These are phyloP conservation scores for Bipolaris zeicola DNA, from an alignment of 2,329 filamentous ascomycete genomes.

Conservation along the genomic window DNA sequence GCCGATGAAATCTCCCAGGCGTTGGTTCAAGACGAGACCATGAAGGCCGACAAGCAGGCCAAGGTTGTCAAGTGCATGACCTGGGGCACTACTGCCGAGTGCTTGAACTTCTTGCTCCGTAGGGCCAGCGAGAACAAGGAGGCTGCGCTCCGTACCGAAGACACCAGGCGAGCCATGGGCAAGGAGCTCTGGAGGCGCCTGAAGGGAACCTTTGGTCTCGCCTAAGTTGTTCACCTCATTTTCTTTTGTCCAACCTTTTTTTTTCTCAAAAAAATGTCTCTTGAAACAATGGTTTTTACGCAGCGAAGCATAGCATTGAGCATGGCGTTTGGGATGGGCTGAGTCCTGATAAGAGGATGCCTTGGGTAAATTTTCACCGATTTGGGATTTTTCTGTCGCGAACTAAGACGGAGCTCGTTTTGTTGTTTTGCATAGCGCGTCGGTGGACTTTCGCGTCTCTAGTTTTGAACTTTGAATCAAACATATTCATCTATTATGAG, in stretches of 20 bases:
- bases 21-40: constrained; percentile 54
- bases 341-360: not conserved
- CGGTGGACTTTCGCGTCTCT: not conserved
- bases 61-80: constrained; percentile 62
- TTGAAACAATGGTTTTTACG: not conserved
- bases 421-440: not conserved
- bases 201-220: constrained; percentile 35
- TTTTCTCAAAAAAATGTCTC: constrained; percentile 2
- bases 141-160: constrained; percentile 61
- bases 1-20: constrained; percentile 82
- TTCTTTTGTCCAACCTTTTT: not conserved
- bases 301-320: constrained; percentile 1
- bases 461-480: too few relatives aligned
- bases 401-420: not conserved
- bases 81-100: constrained; percentile 69
- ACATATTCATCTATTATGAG: too few relatives aligned
- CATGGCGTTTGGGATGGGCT: not conserved
- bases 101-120: constrained; percentile 73
- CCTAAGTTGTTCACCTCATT: constrained; percentile 8
- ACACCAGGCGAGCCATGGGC: constrained; percentile 58
- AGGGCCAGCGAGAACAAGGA: constrained; percentile 67
- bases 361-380: too few relatives aligned
- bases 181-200: constrained; percentile 54
- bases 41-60: constrained; percentile 46
- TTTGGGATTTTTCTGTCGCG: not conserved